Base-by-base conservation (phyloP, 2,329 filamentous ascomycete genomes). In the Ophiostoma populinum region DNA sequence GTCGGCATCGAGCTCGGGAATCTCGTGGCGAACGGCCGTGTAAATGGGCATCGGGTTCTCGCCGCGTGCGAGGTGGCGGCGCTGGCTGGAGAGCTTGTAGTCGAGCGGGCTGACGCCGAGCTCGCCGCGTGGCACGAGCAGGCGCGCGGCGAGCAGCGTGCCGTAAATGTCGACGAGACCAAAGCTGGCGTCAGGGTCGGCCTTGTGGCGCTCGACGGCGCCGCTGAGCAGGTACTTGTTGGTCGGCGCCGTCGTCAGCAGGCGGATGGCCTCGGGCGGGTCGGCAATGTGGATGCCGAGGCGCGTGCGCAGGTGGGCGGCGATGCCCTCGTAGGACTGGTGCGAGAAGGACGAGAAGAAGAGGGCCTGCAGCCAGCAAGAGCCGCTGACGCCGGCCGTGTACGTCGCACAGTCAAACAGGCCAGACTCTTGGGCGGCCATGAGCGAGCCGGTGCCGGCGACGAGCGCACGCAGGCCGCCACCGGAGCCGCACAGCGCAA, bases 361-460 rank as follows among this genome's bases (percentile, higher is more conserved):
- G 4, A 98, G 63, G 0, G 80, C 66, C 52, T 95, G 87, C 6
- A 95, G 65, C 90, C 90, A 98, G 54, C 90, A 95, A 43, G 81
- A 92, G 0, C 90, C 90, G 50, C 85, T 94, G 32, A 98, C 90
- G 1, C 90, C 90, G 5, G 87, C 83, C 1, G 85, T 92, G 49
- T 98, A 98, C 2, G 86, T 95, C 9, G 82, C 69, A 51, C 90
- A 95, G 55, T 94, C 86, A 51, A 93, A 92, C 0, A 98, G 61
- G 0, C 90, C 90, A 38, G 80, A 79, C 51, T 94, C 80, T 40
- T 83, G 73, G 0, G 83, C 69, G 3, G 85, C 86, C 8, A 90
- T 62, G 41, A 92, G 76, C 0, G 86, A 94, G 1, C 87, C 86
- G 0, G 85, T 76, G 4, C 87, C 86, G 2, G 90, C 86, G 13